Percentiles rank a stretch among this genome's conserved stretches.
phyloP scores from a whole-genome alignment of 495 filamentous ascomycete genomes.

The Cercophora scortea region DNA sequence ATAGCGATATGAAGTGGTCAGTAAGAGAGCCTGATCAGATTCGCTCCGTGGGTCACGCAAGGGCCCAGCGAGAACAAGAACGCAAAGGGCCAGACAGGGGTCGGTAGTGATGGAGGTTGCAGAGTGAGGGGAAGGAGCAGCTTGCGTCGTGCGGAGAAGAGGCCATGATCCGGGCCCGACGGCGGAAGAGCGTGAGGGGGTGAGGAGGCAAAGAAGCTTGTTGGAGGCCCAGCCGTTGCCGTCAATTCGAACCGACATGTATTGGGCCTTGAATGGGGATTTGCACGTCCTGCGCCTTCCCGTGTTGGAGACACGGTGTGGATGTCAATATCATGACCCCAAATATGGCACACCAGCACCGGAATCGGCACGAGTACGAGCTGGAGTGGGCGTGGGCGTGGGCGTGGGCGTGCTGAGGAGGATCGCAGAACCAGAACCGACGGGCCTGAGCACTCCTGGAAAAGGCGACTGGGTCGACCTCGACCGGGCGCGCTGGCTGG shows the following conservation, averaged over 20 bases:
- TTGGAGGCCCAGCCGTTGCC: neutral
- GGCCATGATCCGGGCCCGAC: slow-evolving; percentile 1
- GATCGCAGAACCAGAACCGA: neutral
- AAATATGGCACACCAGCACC: too few species aligned
- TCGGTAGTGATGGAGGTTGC: neutral
- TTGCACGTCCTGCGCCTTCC: neutral
- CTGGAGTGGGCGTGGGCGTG: too few species aligned
- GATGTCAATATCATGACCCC: neutral
- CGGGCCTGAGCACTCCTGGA: too few species aligned
- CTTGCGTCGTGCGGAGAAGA: slow-evolving; percentile 13
- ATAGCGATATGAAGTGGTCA: too few species aligned
- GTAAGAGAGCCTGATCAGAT: too few species aligned
- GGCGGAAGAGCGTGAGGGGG: neutral
- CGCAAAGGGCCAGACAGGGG: neutral
- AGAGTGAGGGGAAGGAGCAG: slow-evolving; percentile 12
- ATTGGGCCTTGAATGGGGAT: neutral
- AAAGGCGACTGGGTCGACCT: too few species aligned
- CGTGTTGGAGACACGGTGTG: neutral
- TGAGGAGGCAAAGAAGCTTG: neutral
- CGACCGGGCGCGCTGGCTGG: neutral
- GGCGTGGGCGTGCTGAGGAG: too few species aligned
- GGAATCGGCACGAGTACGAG: too few species aligned
- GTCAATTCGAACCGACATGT: neutral
- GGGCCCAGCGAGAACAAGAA: too few species aligned
- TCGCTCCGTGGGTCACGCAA: too few species aligned